A percentile compares a stretch with the other conserved stretches of the same genome.
Conservation (phyloP, 2,329 filamentous ascomycete genomes). For the Aureobasidium zeae region DNA sequence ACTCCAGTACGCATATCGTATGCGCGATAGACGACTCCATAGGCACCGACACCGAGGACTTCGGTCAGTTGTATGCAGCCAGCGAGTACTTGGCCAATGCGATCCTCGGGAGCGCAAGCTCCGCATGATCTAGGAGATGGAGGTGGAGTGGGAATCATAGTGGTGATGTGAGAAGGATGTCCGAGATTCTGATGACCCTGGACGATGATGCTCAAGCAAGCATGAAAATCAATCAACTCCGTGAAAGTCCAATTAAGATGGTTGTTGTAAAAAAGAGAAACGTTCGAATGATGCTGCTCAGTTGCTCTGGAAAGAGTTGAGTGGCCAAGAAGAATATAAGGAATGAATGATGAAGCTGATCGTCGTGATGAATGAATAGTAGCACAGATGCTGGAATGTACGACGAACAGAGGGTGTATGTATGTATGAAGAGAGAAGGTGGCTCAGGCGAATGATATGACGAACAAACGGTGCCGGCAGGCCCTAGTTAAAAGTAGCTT, state of each 20-base stretch:
- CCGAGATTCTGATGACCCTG: neutral
- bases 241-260: slow-evolving; percentile 1
- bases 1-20: slow-evolving; percentile 71
- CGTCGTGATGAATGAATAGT: slow-evolving; percentile 8
- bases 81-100: slow-evolving; percentile 74
- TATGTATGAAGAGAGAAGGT: slow-evolving; percentile 15
- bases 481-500: slow-evolving; percentile 15
- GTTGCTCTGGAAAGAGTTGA: too few species aligned
- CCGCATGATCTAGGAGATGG: slow-evolving; percentile 35
- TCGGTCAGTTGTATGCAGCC: slow-evolving; percentile 73
- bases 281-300: too few species aligned
- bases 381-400: slow-evolving; percentile 3
- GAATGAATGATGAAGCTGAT: slow-evolving; percentile 11
- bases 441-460: slow-evolving; percentile 15
- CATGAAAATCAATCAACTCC: slow-evolving; percentile 13
- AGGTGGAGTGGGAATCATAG: slow-evolving; percentile 45
- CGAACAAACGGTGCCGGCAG: slow-evolving; percentile 14
- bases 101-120: slow-evolving; percentile 59
- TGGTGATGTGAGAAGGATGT: slow-evolving; percentile 27
- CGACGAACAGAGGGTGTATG: slow-evolving; percentile 15
- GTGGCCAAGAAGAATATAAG: slow-evolving; percentile 14
- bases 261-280: slow-evolving; percentile 13
- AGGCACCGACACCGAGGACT: slow-evolving; percentile 87
- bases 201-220: slow-evolving; percentile 12
- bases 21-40: slow-evolving; percentile 90